phyloP scores from a whole-genome alignment of 441 rosid species.

The Pelargonium cotyledonis region DNA sequence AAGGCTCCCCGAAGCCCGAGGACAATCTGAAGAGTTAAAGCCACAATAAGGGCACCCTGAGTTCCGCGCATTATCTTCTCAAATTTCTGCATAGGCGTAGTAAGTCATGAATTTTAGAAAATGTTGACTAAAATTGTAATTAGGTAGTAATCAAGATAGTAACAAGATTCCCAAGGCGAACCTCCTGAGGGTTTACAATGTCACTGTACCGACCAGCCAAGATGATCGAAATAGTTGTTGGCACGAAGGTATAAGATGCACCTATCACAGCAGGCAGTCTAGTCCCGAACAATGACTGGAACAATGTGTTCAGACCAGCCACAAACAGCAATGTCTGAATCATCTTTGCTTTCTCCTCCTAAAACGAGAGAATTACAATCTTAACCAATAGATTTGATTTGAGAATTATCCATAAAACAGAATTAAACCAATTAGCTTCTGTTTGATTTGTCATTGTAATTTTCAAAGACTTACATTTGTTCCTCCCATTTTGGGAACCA shows the following conservation, averaged over 20 bases:
- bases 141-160: background rate
- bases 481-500: conserved; percentile 99
- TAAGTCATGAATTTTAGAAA: background rate
- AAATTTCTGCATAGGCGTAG: conserved; percentile 45
- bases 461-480: conserved; percentile 59
- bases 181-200: conserved; percentile 61
- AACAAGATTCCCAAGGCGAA: conserved; percentile 27
- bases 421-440: conserved; percentile 1
- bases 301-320: conserved; percentile 87
- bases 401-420: background rate
- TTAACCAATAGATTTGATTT: no score
- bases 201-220: conserved; percentile 70
- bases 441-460: background rate
- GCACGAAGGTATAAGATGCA: conserved; percentile 80
- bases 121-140: background rate
- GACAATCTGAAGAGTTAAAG: conserved; percentile 87
- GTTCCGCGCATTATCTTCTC: conserved; percentile 79
- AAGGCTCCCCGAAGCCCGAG: no score
- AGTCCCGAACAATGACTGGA: conserved; percentile 64
- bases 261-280: conserved; percentile 88
- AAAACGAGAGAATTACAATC: conserved; percentile 11
- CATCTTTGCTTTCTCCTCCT: conserved; percentile 89
- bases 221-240: conserved; percentile 79
- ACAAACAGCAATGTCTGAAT: conserved; percentile 89
- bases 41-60: conserved; percentile 85